Percentiles rank a stretch among this genome's conserved stretches.
phyloP scores from a whole-genome alignment of 1,284 basidiomycete genomes.

The Athelia psychrophila region DNA sequence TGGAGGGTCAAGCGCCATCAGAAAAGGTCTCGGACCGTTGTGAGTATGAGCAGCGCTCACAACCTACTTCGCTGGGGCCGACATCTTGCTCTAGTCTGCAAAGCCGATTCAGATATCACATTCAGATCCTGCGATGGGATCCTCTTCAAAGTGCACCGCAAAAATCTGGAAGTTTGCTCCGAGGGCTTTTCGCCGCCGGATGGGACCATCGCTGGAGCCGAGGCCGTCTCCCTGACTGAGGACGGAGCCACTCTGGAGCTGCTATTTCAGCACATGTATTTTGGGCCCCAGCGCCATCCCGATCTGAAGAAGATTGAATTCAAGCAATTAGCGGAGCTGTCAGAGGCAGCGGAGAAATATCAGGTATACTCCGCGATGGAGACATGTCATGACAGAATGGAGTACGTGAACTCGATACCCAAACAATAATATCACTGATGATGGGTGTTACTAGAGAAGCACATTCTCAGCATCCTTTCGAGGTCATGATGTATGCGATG shows the following conservation, averaged over 20 bases:
- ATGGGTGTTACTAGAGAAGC: not conserved
- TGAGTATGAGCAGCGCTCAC: too few relatives aligned
- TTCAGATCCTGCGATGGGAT: too few relatives aligned
- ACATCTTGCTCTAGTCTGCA: too few relatives aligned
- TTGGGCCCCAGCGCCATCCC: constrained; percentile 7
- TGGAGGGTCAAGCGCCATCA: too few relatives aligned
- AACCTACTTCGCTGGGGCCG: too few relatives aligned
- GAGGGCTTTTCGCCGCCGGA: not conserved
- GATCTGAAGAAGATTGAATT: constrained; percentile 8
- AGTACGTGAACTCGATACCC: not conserved
- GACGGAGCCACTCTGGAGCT: constrained; percentile 5
- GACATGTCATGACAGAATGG: not conserved
- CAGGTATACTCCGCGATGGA: constrained; percentile 9
- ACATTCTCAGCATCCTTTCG: not conserved
- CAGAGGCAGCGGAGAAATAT: constrained; percentile 17
- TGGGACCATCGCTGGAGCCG: not conserved
- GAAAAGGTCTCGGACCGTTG: too few relatives aligned
- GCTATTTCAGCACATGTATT: constrained; percentile 16
- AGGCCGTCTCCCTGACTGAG: constrained; percentile 8
- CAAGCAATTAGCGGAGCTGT: constrained; percentile 1
- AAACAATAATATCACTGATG: too few relatives aligned
- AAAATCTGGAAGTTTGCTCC: not conserved
- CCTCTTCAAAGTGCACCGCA: too few relatives aligned
- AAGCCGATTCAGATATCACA: too few relatives aligned
- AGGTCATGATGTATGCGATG: not conserved